Evolutionary conservation across 306 rosid species (phyloP).

Genomic region (Herpetospermum pedunculosum): DNA sequence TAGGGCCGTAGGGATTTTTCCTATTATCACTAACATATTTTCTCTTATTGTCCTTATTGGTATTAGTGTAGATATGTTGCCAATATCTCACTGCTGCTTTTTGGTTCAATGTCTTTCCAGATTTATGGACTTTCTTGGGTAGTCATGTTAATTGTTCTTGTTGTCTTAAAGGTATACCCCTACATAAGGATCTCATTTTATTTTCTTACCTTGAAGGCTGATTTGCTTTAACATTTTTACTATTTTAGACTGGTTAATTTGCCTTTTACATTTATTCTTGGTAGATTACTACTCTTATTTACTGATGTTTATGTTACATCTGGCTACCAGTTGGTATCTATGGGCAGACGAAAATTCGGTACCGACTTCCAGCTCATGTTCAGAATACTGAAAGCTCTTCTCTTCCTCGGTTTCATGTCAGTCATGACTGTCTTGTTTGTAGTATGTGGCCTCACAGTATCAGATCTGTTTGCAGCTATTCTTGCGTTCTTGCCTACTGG

Average conservation of each 20-base stretch:
- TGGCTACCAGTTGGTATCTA: constrained; percentile 65
- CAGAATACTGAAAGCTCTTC: constrained; percentile 83
- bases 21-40: constrained; percentile 3
- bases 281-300: background rate
- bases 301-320: constrained; percentile 10
- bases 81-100: constrained; percentile 15
- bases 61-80: background rate
- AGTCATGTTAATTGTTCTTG: constrained; percentile 49
- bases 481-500: constrained; percentile 92
- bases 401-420: constrained; percentile 83
- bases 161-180: constrained; percentile 62
- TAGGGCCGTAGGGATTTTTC: constrained; percentile 33
- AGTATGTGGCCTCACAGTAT: constrained; percentile 66
- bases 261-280: background rate
- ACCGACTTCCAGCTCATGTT: constrained; percentile 89
- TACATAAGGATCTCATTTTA: background rate
- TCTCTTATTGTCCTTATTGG: constrained; percentile 9
- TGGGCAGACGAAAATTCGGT: constrained; percentile 83
- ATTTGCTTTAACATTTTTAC: background rate
- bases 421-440: constrained; percentile 81
- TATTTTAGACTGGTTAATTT: background rate
- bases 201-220: background rate
- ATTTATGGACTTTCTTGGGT: constrained; percentile 82
- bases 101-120: constrained; percentile 25
- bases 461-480: constrained; percentile 80